Conservation (phyloP, 2,329 filamentous ascomycete species). For the Bipolaris zeicola region DNA sequence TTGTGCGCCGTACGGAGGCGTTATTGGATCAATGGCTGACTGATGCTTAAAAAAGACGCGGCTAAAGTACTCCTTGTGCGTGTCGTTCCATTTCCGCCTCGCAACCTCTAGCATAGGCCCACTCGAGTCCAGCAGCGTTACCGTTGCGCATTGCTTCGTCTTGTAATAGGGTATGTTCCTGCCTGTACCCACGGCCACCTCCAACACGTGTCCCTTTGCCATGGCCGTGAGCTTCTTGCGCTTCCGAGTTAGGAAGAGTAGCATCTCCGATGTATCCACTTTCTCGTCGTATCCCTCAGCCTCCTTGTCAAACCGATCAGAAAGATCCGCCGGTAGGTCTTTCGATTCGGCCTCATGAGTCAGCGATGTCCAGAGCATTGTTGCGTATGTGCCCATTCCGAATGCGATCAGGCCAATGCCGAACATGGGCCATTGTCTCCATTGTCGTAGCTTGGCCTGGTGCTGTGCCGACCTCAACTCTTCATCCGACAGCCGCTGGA, state of each 20-base stretch:
- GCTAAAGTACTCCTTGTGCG: constrained; percentile 47
- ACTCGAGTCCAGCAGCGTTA: constrained; percentile 56
- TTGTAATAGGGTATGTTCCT: constrained; percentile 56
- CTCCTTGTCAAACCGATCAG: constrained; percentile 53
- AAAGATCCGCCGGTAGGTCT: constrained; percentile 49
- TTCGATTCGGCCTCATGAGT: constrained; percentile 30
- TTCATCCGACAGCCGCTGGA: constrained; percentile 36
- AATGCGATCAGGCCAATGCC: constrained; percentile 45
- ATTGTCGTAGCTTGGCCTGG: constrained; percentile 35
- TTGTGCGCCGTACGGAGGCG: constrained; percentile 48
- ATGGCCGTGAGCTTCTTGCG: constrained; percentile 49
- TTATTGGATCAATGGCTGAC: constrained; percentile 52
- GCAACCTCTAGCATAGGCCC: constrained; percentile 56
- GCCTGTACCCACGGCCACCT: constrained; percentile 57
- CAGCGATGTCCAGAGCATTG: constrained; percentile 45
- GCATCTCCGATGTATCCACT: constrained; percentile 51
- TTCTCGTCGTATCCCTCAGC: constrained; percentile 56
- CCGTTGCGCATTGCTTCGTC: constrained; percentile 48
- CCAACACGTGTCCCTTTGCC: constrained; percentile 55
- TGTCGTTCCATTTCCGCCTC: constrained; percentile 55
- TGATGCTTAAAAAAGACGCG: constrained; percentile 52
- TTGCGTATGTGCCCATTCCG: constrained; percentile 49
- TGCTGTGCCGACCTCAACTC: constrained; percentile 33
- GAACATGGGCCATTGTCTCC: constrained; percentile 42
- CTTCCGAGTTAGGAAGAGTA: constrained; percentile 49